Conservation (phyloP, 2,329 filamentous ascomycete genomes). For the Pseudopyrenochaeta lycopersici region DNA sequence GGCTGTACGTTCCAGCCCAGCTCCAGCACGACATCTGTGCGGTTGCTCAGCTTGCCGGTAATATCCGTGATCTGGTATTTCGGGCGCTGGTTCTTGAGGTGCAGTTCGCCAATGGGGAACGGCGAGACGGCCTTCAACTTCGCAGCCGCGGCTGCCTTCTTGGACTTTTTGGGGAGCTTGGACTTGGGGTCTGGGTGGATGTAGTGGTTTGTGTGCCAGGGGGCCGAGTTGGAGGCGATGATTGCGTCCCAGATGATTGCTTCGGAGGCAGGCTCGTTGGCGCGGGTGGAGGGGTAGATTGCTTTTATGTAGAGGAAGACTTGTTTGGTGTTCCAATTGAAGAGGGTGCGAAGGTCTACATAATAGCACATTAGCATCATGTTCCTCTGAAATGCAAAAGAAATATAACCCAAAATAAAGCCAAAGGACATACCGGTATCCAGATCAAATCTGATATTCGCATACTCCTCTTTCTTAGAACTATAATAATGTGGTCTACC, state of each 20-base stretch:
- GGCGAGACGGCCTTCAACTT: slow-evolving; percentile 24
- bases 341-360: slow-evolving; percentile 83
- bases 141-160: slow-evolving; percentile 22
- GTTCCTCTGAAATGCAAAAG: not conserved
- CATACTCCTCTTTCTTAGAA: slow-evolving; percentile 92
- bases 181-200: slow-evolving; percentile 67
- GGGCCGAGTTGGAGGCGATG: slow-evolving; percentile 76
- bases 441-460: slow-evolving; percentile 90
- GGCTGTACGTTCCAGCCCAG: slow-evolving; percentile 98
- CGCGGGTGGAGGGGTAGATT: slow-evolving; percentile 64
- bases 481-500: slow-evolving; percentile 97
- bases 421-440: slow-evolving; percentile 67
- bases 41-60: slow-evolving; percentile 76
- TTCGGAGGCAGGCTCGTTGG: slow-evolving; percentile 59
- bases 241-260: slow-evolving; percentile 97
- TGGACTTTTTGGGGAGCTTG: slow-evolving; percentile 50
- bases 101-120: slow-evolving; percentile 71
- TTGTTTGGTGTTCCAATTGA: slow-evolving; percentile 99
- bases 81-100: slow-evolving; percentile 83
- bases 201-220: slow-evolving; percentile 61
- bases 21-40: slow-evolving; percentile 77
- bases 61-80: slow-evolving; percentile 99
- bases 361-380: not conserved
- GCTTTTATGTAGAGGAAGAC: slow-evolving; percentile 96
- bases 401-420: not conserved